phyloP scores from a whole-genome alignment of 1,284 basidiomycete species.

The Apiotrichum montevideense region DNA sequence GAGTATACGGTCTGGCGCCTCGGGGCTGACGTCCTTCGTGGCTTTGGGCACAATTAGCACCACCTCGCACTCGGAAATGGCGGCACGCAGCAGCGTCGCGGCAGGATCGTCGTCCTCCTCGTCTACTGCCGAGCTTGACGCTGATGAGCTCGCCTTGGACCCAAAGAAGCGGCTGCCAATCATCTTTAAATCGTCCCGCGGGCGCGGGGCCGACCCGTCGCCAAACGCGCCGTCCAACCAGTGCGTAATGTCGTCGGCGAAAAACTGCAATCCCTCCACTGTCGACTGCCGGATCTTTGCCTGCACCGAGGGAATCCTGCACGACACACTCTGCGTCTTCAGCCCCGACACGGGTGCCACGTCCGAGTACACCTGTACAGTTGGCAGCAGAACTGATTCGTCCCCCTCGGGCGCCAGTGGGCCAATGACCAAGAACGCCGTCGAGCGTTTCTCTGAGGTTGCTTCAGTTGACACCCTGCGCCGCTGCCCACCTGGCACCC shows the following conservation, averaged over 20 bases:
- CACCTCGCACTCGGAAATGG: constrained; percentile 31
- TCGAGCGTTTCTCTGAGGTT: constrained; percentile 24
- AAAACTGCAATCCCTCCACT: constrained; percentile 72
- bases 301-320: constrained; percentile 61
- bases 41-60: constrained; percentile 29
- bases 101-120: constrained; percentile 28
- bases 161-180: constrained; percentile 79
- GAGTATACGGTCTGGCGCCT: constrained; percentile 22
- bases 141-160: constrained; percentile 51
- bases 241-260: constrained; percentile 74
- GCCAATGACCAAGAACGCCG: constrained; percentile 38
- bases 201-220: constrained; percentile 40
- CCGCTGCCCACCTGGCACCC: constrained; percentile 28
- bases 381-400: constrained; percentile 30
- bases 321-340: constrained; percentile 30
- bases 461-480: constrained; percentile 4
- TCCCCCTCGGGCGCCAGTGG: constrained; percentile 40
- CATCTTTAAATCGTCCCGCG: constrained; percentile 59
- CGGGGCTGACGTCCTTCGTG: neutral
- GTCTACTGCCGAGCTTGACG: constrained; percentile 39
- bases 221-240: constrained; percentile 52
- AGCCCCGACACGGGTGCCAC: constrained; percentile 6
- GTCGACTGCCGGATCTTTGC: constrained; percentile 53
- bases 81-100: constrained; percentile 28
- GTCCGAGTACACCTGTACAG: constrained; percentile 46